Conservation (phyloP, 1,139 yeast genomes). For the Magnusiomyces fungicola region DNA sequence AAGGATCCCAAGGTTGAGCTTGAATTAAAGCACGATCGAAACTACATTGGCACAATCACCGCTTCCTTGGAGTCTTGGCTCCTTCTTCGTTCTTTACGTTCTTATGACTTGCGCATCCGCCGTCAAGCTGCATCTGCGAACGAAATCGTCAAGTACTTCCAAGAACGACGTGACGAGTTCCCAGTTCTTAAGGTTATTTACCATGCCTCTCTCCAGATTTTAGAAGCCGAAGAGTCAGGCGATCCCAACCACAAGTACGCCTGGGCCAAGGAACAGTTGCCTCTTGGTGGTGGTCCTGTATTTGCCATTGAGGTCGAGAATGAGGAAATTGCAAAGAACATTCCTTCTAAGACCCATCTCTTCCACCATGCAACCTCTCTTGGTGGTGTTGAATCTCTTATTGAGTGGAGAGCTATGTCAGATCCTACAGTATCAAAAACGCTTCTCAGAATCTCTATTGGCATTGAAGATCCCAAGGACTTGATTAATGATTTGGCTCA, state of each 20-base stretch:
- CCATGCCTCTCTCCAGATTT: constrained; percentile 68
- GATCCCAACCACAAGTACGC: neutral
- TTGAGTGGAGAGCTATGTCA: constrained; percentile 83
- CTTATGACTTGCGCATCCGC: constrained; percentile 61
- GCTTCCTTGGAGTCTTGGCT: constrained; percentile 72
- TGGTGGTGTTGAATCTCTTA: constrained; percentile 88
- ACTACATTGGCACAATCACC: constrained; percentile 66
- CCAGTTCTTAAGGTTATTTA: constrained; percentile 46
- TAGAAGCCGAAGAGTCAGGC: constrained; percentile 32
- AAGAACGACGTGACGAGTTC: constrained; percentile 41
- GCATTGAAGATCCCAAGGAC: constrained; percentile 69
- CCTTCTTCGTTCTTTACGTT: constrained; percentile 69
- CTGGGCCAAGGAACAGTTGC: constrained; percentile 57
- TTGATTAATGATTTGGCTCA: constrained; percentile 55
- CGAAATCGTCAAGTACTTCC: constrained; percentile 52
- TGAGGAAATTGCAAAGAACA: constrained; percentile 48
- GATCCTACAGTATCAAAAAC: constrained; percentile 51
- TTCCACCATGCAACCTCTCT: constrained; percentile 89
- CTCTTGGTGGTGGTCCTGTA: constrained; percentile 65
- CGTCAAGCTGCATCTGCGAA: constrained; percentile 61
- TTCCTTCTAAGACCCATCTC: constrained; percentile 61
- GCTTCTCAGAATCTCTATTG: constrained; percentile 67
- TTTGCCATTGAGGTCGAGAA: constrained; percentile 54
- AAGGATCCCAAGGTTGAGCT: constrained; percentile 43
- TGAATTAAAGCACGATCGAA: constrained; percentile 51